A percentile compares a stretch with the other conserved stretches of the same genome.
These are phyloP conservation scores for Cyclanthera cordifolia DNA, from an alignment of 306 rosid species.

Conservation along the genomic window DNA sequence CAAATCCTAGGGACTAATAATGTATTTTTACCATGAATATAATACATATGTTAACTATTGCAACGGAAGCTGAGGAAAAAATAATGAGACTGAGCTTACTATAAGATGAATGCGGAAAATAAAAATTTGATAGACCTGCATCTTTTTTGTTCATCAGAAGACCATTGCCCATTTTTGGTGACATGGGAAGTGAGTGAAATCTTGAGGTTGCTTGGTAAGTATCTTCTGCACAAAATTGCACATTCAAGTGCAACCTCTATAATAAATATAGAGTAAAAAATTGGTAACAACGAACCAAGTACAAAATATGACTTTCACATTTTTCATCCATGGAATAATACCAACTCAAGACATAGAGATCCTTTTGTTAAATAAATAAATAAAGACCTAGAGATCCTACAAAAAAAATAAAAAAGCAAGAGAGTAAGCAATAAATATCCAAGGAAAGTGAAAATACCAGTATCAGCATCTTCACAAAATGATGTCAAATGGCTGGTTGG, in stretches of 20 bases:
- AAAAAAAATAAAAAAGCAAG: not conserved
- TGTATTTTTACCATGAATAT: not conserved
- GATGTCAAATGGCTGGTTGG: constrained; percentile 52
- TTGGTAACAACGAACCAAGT: not conserved
- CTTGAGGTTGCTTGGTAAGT: constrained; percentile 35
- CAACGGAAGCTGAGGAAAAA: not conserved
- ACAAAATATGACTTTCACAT: not conserved
- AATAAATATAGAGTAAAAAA: not conserved
- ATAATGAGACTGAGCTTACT: constrained; percentile 16
- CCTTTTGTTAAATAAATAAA: too few relatives aligned
- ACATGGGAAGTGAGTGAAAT: constrained; percentile 24
- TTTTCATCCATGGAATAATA: not conserved
- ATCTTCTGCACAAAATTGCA: constrained; percentile 32
- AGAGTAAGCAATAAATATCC: constrained; percentile 14
- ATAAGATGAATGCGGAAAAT: constrained; percentile 23
- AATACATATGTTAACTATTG: not conserved
- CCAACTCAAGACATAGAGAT: not conserved
- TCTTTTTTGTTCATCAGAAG: constrained; percentile 23
- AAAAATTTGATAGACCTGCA: constrained; percentile 23
- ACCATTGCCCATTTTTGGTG: constrained; percentile 28
- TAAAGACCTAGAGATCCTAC: not conserved
- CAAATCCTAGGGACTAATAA: too few relatives aligned
- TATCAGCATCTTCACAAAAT: constrained; percentile 74
- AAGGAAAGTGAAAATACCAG: constrained; percentile 39
- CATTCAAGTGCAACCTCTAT: constrained; percentile 11